These are phyloP conservation scores for Globisporangium nodosum DNA, from an alignment of 352 stramenopile genomes.

Conservation along the genomic window DNA sequence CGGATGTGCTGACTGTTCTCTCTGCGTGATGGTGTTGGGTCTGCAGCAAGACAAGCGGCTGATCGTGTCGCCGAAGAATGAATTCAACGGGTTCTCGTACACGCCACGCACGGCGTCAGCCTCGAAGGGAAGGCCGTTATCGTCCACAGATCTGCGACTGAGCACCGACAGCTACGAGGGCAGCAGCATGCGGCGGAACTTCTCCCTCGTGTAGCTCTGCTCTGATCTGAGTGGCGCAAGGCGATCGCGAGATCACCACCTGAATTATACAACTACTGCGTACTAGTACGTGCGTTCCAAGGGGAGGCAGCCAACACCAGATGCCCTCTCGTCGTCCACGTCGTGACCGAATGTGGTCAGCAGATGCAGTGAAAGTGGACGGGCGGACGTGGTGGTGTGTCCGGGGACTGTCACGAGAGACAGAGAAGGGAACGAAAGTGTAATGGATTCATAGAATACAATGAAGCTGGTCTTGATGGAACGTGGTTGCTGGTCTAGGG, in stretches of 20 bases:
- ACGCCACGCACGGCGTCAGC: slow-evolving; percentile 26
- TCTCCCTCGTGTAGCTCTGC: slow-evolving; percentile 21
- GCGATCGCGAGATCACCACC: too few relatives aligned
- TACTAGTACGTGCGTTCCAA: too few relatives aligned
- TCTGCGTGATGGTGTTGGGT: slow-evolving; percentile 2
- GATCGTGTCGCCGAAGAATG: slow-evolving; percentile 72
- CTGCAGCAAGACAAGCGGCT: slow-evolving; percentile 70
- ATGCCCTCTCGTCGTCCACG: too few relatives aligned
- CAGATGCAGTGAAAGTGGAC: too few relatives aligned
- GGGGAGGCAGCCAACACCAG: too few relatives aligned
- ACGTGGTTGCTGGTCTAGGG: background rate
- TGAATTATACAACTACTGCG: too few relatives aligned
- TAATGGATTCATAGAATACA: too few relatives aligned
- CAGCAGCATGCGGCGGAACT: slow-evolving; percentile 25
- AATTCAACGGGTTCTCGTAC: slow-evolving; percentile 85
- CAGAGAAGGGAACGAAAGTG: too few relatives aligned
- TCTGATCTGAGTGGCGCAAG: too few relatives aligned
- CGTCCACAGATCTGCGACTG: slow-evolving; percentile 16
- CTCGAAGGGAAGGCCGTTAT: slow-evolving; percentile 17
- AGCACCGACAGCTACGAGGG: slow-evolving; percentile 28
- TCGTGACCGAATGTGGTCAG: too few relatives aligned
- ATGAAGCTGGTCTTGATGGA: background rate
- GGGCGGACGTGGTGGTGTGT: too few relatives aligned
- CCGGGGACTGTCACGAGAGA: too few relatives aligned
- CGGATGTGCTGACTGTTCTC: background rate